Evolutionary conservation across 176 grass and related monocot genomes (phyloP), one percentile per base, ranked within the genome.

Genomic region (Eragrostis curvula): DNA sequence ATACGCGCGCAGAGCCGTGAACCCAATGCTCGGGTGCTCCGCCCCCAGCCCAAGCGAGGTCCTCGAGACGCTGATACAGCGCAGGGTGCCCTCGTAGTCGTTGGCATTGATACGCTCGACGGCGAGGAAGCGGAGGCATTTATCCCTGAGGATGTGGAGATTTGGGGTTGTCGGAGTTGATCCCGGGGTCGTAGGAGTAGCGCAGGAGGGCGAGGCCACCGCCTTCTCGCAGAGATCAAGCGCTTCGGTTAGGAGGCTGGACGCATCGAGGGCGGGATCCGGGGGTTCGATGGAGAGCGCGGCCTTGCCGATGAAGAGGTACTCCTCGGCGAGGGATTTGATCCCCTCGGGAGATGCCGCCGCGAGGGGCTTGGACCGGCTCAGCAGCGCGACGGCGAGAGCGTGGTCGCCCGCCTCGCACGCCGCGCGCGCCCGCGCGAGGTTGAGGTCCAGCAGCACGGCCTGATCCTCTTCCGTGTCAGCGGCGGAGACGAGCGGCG

Each of bases 171-270:
- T 73, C 3, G 83, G 53, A 56, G 70, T 84, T 32, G 84, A 69
- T 69, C 36, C 40, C 78, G 83, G 53, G 65, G 49, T 85, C 67
- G 79, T 61, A 13, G 83, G 55, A 27, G 71, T 75, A 48, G 78
- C 79, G 51, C 83, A n/a, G 43, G 40, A 30, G 47, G 71, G 50
- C 66, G 89, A 79, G 56, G 90, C 81, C 42, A 77, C 50, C 65
- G 36, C 84, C 82, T 89, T 99, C 69, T 96, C 96, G 49, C 93
- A 96, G 72, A 99, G 87, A 87, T 99, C 91, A 50, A 99, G 77
- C 20, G 96, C 93, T 74, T 99, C 90, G 27, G 91, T 83, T 50
- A 99, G n/a, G 55, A 96, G 85, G 79, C 81, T 88, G 77, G 96
- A 93, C 18, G 91, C 90, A 71, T 88, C 81, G 55, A 79, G 45